phyloP scores from a whole-genome alignment of 2,329 filamentous ascomycete genomes.

The Madurella mycetomatis region DNA sequence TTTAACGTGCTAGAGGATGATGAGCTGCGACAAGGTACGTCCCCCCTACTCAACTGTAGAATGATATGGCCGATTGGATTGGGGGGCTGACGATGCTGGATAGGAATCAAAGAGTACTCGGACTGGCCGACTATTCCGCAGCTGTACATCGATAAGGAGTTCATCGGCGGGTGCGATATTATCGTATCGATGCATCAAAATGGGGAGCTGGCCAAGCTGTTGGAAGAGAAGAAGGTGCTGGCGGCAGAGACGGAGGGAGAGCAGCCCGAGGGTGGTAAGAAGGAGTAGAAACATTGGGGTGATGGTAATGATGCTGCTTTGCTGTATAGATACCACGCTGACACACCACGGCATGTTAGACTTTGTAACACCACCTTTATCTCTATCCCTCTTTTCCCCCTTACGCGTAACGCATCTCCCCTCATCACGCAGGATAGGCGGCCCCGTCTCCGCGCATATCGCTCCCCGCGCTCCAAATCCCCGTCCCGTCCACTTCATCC shows the following conservation, averaged over 20 bases:
- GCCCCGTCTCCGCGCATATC: slow-evolving; percentile 81
- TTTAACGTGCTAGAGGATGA: slow-evolving; percentile 95
- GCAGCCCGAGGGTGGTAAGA: slow-evolving; percentile 34
- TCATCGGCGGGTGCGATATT: slow-evolving; percentile 96
- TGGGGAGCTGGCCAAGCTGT: slow-evolving; percentile 83
- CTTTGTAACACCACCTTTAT: slow-evolving; percentile 4
- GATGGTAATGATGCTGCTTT: not conserved
- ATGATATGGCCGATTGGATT: not conserved
- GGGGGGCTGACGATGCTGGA: slow-evolving; percentile 10
- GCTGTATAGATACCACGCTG: not conserved
- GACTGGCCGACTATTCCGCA: slow-evolving; percentile 99
- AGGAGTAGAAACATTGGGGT: slow-evolving; percentile 26
- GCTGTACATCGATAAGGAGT: slow-evolving; percentile 92
- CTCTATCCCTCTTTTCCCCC: not conserved
- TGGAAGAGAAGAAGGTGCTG: slow-evolving; percentile 89
- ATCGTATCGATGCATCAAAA: slow-evolving; percentile 96
- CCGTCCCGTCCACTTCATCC: slow-evolving; percentile 62
- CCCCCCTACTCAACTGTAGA: not conserved
- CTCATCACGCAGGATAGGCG: slow-evolving; percentile 50
- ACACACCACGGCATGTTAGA: slow-evolving; percentile 13
- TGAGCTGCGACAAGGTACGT: slow-evolving; percentile 71
- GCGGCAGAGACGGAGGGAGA: slow-evolving; percentile 51
- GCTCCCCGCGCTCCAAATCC: slow-evolving; percentile 83
- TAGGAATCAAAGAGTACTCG: slow-evolving; percentile 97
- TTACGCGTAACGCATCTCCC: not conserved